Evolutionary conservation across 345 rosid genomes (phyloP).

Genomic region (Euphorbia peplus): DNA sequence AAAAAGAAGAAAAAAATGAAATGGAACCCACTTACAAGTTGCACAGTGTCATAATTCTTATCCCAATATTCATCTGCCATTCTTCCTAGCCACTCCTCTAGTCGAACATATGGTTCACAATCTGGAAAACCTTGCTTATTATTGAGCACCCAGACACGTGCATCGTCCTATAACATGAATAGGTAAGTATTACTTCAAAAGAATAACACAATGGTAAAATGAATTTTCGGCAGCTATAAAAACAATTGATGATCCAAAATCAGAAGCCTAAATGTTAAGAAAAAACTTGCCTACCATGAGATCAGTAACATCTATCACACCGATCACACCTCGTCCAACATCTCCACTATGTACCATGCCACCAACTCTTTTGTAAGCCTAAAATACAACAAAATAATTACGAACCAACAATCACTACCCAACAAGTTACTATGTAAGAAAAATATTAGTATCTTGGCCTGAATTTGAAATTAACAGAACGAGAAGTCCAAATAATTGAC

Average conservation of each 20-base stretch:
- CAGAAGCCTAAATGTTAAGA: background rate
- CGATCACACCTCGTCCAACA: constrained; percentile 36
- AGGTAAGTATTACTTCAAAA: background rate
- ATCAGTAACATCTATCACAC: constrained; percentile 36
- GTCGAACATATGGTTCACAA: constrained; percentile 31
- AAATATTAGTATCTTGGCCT: background rate
- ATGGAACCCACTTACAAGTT: constrained; percentile 17
- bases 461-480: background rate
- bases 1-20: background rate
- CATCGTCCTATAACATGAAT: constrained; percentile 17
- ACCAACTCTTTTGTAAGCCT: constrained; percentile 42
- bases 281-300: constrained; percentile 29
- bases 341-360: constrained; percentile 39
- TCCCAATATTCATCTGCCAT: constrained; percentile 32
- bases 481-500: background rate
- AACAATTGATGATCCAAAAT: background rate
- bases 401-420: too few species aligned
- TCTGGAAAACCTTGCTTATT: constrained; percentile 38
- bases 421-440: too few species aligned
- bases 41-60: constrained; percentile 22
- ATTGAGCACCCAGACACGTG: constrained; percentile 30
- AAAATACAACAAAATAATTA: background rate
- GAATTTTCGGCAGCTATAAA: too few species aligned
- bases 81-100: constrained; percentile 34
- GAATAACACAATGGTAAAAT: background rate